Base-by-base conservation (phyloP, 1,139 yeast species). In the Pichia cactophila region DNA sequence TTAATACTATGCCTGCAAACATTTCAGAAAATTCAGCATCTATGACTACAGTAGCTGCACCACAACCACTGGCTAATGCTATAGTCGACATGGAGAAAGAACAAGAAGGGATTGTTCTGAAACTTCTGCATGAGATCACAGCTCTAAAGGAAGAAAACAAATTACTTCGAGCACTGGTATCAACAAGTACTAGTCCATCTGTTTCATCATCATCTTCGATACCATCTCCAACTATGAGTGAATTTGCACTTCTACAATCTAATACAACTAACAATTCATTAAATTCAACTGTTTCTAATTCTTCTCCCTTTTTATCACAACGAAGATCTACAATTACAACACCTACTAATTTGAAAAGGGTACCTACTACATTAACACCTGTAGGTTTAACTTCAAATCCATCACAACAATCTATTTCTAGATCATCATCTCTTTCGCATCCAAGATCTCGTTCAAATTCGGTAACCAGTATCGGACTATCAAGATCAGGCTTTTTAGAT, bases 31-130 rank as follows among this genome's bases (percentile, higher is more conserved):
- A 16, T 17, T 16, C 38, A 35, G 16, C 23, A 11, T 4, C 38
- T 10, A 35, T 17, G 23, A 14, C 38, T 11, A 38, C 8, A 38
- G 29, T 12, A 3, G 5, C n/a, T 6, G 41, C 29, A 5, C 9
- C 16, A 23, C 28, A 23, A 14, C 41, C 41, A 9, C 4, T 26
- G 7, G 61, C 54, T n/a, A 57, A 59, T 44, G 52, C 60, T 39
- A 74, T 81, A 44, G 83, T 80, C 61, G 68, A 75, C 50, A 79
- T 81, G 85, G 87, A 81, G 59, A 72, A 80, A 50, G 86, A 81
- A 59, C 86, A 81, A 60, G 87, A 81, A 57, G 83, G 82, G 3
- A 77, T 80, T 37, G 86, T 80, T 9, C 64, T 80, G 54, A 77
- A 73, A 57, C 63, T 81, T 41, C 73, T 80, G 75, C 72, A 72